Conservation (phyloP, 768 basidiomycete species). For the Tephrocybe sp. region DNA sequence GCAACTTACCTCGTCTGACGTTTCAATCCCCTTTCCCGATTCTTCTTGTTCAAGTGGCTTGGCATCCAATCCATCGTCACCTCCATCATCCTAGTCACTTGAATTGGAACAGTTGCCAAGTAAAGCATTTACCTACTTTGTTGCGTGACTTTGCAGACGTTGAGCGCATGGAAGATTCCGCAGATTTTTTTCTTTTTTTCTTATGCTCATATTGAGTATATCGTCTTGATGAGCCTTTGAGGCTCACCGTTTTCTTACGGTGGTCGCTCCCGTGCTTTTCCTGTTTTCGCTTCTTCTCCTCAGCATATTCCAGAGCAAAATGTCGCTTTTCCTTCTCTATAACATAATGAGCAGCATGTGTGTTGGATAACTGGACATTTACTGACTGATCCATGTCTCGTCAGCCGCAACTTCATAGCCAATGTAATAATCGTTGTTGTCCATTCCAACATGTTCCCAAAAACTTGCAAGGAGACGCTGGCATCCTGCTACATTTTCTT, state of each 20-base stretch:
- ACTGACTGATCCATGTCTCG: conserved; percentile 58
- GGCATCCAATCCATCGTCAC: conserved; percentile 11
- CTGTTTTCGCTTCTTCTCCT: conserved; percentile 17
- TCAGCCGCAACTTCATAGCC: conserved; percentile 44
- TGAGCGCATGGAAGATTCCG: conserved; percentile 1
- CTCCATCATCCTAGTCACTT: too few species aligned
- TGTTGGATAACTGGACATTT: conserved; percentile 6
- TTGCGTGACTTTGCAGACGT: conserved; percentile 5
- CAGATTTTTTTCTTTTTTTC: conserved; percentile 4
- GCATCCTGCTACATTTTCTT: conserved; percentile 54
- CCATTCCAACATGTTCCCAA: conserved; percentile 57
- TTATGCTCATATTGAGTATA: background rate
- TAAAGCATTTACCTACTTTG: background rate
- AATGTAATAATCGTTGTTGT: conserved; percentile 50
- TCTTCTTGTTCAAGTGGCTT: conserved; percentile 10
- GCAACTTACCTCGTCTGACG: conserved; percentile 12
- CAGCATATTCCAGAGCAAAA: conserved; percentile 30
- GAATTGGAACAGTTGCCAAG: too few species aligned
- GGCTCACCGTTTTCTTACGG: conserved; percentile 14
- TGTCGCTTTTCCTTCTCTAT: conserved; percentile 36
- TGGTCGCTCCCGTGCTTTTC: conserved; percentile 18
- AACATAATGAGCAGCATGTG: background rate
- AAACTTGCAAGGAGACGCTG: conserved; percentile 60
- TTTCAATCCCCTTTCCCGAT: background rate
- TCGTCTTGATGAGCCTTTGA: background rate